Evolutionary conservation across 164 flowering plant genomes (phyloP).

Genomic region (Piper betle): DNA sequence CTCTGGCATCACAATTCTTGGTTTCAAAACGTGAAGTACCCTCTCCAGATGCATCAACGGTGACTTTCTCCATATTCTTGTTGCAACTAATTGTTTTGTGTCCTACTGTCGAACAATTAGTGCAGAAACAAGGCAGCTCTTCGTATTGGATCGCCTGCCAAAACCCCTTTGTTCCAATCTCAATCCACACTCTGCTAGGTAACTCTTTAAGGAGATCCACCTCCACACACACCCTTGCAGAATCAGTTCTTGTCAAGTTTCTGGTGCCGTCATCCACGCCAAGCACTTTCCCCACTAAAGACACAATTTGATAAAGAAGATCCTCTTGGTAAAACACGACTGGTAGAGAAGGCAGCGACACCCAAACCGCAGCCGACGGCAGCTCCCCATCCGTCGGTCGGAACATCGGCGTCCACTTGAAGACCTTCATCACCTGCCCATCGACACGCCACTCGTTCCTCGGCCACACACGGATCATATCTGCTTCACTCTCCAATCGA

Average conservation of each 20-base stretch:
- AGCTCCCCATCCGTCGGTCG: conserved; percentile 1
- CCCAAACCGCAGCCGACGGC: neutral
- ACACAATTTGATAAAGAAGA: neutral
- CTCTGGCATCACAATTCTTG: neutral
- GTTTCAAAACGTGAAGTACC: too few species aligned
- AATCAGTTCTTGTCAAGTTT: neutral
- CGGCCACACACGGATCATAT: conserved; percentile 1
- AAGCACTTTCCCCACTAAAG: neutral
- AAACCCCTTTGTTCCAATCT: conserved; percentile 1
- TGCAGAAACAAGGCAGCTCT: neutral
- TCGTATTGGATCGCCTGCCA: neutral
- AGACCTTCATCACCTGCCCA: conserved; percentile 1
- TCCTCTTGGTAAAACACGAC: neutral
- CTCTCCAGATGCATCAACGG: too few species aligned
- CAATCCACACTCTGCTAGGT: conserved; percentile 1
- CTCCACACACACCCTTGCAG: conserved; percentile 1
- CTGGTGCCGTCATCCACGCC: neutral
- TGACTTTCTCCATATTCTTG: neutral
- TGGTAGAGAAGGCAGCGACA: neutral
- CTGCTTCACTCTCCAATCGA: neutral
- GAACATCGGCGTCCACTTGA: conserved; percentile 2
- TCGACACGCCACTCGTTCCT: neutral
- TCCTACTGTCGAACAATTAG: neutral
- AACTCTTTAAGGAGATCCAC: neutral
- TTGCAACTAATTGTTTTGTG: neutral